Base-by-base conservation (phyloP, 371 early-diverging fungal species). In the Scutellospora calospora region DNA sequence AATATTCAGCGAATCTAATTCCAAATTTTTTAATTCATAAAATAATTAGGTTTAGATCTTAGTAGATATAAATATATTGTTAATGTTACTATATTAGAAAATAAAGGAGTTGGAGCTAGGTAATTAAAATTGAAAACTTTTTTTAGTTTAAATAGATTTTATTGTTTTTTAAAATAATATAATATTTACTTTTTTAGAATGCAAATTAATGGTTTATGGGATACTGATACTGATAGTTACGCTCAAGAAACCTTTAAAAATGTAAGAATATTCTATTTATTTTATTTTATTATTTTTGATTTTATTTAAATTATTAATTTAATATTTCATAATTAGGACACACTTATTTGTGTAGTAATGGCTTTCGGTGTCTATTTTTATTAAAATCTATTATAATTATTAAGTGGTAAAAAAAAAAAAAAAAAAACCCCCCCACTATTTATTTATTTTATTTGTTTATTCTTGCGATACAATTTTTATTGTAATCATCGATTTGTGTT, bases 131-230 rank as follows among this genome's bases (percentile, higher is more conserved):
- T n/a, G n/a, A 45, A 45, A 45, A 45, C 45, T 65, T n/a, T 16
- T 22, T 60, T 8, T n/a, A 45, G 5, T 25, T 5, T 49, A 33
- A 25, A 49, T 27, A 22, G 2, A 2, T 5, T 25, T 60, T 49
- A 5, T 45, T 29, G 0, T 62, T 11, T 35, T 41, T 41, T 25
- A 11, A 20, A 16, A 1, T 5, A 52, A 54, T 20, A 22, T 49
- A 54, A 18, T 29, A 18, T 29, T 33, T 31, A 8, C 31, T 80
- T 18, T 51, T 22, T 9, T 55, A 90, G 90, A 77, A 90, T 91
- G 87, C 91, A 89, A 49, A 87, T 90, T 38, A 84, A 91, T 41
- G 91, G 93, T 79, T 87, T 91, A 55, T 93, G 93, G 93, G 93
- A 93, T 80, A 83, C 90, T 11, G 92, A 92, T 85, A 89, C 93